A percentile compares a stretch with the other conserved stretches of the same genome.
These are phyloP conservation scores for Mycena vitilis DNA, from an alignment of 768 basidiomycete species.

Conservation along the genomic window DNA sequence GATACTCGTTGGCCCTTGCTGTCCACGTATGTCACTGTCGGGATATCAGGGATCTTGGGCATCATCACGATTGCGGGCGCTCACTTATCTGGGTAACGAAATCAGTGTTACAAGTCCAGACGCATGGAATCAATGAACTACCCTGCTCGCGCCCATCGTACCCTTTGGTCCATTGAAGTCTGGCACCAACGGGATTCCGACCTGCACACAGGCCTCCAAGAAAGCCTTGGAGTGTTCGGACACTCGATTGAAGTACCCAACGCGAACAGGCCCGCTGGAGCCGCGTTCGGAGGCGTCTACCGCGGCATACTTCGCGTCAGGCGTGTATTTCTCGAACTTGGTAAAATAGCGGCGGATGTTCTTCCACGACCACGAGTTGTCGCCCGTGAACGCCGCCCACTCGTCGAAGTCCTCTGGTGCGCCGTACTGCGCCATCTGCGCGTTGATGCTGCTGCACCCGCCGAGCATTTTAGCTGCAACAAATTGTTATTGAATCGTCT, in stretches of 20 bases:
- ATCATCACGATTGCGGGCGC: conserved; percentile 30
- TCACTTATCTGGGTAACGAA: conserved; percentile 54
- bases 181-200: conserved; percentile 68
- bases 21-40: conserved; percentile 75
- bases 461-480: conserved; percentile 72
- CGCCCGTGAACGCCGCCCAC: conserved; percentile 66
- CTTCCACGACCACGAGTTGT: conserved; percentile 72
- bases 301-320: conserved; percentile 60
- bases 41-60: conserved; percentile 2
- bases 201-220: conserved; percentile 62
- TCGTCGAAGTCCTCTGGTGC: conserved; percentile 79
- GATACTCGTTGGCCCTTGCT: conserved; percentile 65
- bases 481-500: neutral
- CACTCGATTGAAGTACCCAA: conserved; percentile 66
- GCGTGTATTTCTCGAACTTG: conserved; percentile 73
- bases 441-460: conserved; percentile 73
- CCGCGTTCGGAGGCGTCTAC: conserved; percentile 65
- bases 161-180: conserved; percentile 73
- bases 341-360: conserved; percentile 68
- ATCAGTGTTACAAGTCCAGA: neutral
- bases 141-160: conserved; percentile 71
- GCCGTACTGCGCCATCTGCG: conserved; percentile 74
- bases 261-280: conserved; percentile 63
- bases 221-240: conserved; percentile 63
- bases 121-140: conserved; percentile 40